These are phyloP conservation scores for Ilex paraguariensis DNA, from an alignment of 305 asterid species.

Conservation along the genomic window DNA sequence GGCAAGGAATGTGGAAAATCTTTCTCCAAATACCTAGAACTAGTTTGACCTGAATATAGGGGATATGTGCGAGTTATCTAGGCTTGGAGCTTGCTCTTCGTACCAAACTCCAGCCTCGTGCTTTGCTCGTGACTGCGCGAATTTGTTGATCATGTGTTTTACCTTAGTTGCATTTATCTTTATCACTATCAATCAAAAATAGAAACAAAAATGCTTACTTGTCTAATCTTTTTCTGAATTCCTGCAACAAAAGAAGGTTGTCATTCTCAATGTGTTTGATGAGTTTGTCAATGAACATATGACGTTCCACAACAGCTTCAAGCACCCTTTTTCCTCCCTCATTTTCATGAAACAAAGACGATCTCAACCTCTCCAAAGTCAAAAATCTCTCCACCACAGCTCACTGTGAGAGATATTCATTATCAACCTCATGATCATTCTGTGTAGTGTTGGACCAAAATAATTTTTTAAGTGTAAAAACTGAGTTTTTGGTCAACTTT, in stretches of 20 bases:
- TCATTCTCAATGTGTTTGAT: conserved; percentile 73
- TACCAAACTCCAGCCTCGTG: too few relatives aligned
- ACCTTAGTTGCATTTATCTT: too few relatives aligned
- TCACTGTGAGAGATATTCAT: conserved; percentile 47
- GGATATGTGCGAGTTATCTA: too few relatives aligned
- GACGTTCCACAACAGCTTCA: conserved; percentile 74
- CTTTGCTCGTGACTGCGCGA: too few relatives aligned
- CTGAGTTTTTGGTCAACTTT: too few relatives aligned
- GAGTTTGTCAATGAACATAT: conserved; percentile 62
- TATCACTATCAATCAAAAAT: background rate
- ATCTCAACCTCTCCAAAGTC: conserved; percentile 49
- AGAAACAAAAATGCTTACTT: conserved; percentile 29
- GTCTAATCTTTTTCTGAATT: conserved; percentile 65
- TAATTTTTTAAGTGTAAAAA: too few relatives aligned
- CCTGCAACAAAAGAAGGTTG: conserved; percentile 63
- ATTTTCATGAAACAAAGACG: conserved; percentile 47
- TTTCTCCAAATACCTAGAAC: too few relatives aligned
- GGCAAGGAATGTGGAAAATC: too few relatives aligned
- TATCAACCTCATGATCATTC: conserved; percentile 27
- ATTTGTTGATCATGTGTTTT: too few relatives aligned
- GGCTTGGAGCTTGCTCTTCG: too few relatives aligned
- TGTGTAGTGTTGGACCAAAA: too few relatives aligned
- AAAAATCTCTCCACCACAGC: conserved; percentile 62
- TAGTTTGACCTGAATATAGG: too few relatives aligned
- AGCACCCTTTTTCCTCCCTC: conserved; percentile 44